Conservation (phyloP, 2,329 filamentous ascomycete species). For the Sclerotinia borealis region DNA sequence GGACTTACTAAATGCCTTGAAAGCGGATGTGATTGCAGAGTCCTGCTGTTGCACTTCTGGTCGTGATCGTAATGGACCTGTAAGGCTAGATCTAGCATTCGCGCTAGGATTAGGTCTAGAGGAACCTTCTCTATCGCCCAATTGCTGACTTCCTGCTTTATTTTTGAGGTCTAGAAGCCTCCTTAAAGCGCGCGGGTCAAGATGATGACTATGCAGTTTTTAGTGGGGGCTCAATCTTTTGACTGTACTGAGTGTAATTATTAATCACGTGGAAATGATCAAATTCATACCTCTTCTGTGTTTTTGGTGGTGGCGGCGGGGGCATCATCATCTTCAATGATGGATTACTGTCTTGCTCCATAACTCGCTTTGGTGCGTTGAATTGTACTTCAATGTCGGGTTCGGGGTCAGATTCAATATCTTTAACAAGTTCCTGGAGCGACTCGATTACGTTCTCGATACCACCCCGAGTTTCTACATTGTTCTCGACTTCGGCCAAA, state of each 20-base stretch:
- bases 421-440: constrained; percentile 33
- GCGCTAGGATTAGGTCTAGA: not conserved
- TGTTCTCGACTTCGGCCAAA: constrained; percentile 39
- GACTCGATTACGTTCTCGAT: constrained; percentile 28
- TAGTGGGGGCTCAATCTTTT: not conserved
- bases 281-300: not conserved
- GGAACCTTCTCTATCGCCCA: not conserved
- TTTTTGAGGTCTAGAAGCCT: not conserved
- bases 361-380: constrained; percentile 1
- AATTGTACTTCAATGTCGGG: constrained; percentile 14
- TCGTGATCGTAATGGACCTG: not conserved
- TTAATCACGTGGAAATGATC: not conserved
- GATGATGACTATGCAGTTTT: not conserved
- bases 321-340: not conserved
- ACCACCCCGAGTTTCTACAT: constrained; percentile 40
- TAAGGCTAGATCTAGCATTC: not conserved
- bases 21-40: not conserved
- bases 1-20: constrained; percentile 16
- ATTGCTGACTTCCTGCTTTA: not conserved
- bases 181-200: not conserved
- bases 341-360: not conserved
- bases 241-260: not conserved
- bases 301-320: not conserved
- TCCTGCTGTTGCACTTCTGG: not conserved
- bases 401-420: constrained; percentile 22